phyloP scores from a whole-genome alignment of 768 basidiomycete genomes.

The Rhizopogon vesiculosus region DNA sequence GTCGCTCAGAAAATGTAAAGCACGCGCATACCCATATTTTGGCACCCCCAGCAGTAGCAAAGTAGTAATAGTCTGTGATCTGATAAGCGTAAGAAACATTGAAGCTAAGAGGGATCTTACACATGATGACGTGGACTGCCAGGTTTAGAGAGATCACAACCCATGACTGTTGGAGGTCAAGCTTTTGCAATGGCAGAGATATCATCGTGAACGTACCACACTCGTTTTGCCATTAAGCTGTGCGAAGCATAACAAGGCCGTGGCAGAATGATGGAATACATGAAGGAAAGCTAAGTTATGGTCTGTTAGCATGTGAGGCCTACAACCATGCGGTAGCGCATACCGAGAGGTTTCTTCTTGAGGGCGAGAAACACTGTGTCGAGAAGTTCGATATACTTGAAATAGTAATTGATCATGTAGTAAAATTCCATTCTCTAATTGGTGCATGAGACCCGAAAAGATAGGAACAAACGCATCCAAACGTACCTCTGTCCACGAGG shows the following conservation, averaged over 20 bases:
- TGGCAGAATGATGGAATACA: constrained; percentile 99
- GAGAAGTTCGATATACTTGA: constrained; percentile 95
- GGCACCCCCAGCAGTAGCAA: constrained; percentile 94
- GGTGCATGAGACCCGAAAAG: constrained; percentile 1
- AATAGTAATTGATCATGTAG: constrained; percentile 99
- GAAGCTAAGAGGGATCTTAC: constrained; percentile 42
- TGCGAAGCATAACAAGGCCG: constrained; percentile 89
- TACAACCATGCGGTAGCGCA: constrained; percentile 18
- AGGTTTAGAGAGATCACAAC: constrained; percentile 90
- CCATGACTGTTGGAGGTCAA: constrained; percentile 69
- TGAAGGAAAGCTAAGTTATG: constrained; percentile 79
- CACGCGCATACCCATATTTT: constrained; percentile 79
- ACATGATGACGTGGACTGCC: constrained; percentile 95
- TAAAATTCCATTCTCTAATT: constrained; percentile 85
- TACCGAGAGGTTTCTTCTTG: constrained; percentile 98
- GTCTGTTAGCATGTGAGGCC: neutral
- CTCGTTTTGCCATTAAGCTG: constrained; percentile 95
- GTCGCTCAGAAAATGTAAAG: neutral
- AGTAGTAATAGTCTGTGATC: constrained; percentile 88
- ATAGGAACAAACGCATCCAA: neutral
- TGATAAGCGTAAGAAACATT: neutral
- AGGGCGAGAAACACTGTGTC: constrained; percentile 96
- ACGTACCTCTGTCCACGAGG: constrained; percentile 86
- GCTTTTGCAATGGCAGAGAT: neutral
- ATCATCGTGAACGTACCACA: constrained; percentile 54